Conservation (phyloP, 495 filamentous ascomycete species). For the Eremomyces bilateralis region DNA sequence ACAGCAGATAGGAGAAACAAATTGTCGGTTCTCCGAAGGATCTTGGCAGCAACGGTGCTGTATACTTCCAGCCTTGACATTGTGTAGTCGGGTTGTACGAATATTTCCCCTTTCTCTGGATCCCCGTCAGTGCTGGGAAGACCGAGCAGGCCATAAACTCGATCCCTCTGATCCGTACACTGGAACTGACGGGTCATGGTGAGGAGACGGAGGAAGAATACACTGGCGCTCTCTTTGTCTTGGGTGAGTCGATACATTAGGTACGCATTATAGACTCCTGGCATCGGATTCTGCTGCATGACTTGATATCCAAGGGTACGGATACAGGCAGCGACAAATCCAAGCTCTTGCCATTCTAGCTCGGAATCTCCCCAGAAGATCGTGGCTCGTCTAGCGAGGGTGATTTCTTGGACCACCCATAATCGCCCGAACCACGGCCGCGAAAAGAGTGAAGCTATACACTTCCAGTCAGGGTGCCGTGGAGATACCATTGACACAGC, state of each 20-base stretch:
- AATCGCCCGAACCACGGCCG: not conserved
- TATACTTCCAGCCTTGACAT: constrained; percentile 4
- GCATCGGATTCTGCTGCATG: constrained; percentile 3
- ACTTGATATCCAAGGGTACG: constrained; percentile 2
- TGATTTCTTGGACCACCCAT: constrained; percentile 1
- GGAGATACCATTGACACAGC: not conserved
- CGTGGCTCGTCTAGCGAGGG: not conserved
- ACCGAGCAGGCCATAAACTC: constrained; percentile 9
- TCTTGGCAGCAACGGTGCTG: not conserved
- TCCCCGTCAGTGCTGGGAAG: constrained; percentile 6
- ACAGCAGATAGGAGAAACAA: constrained; percentile 3
- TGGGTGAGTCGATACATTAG: constrained; percentile 7
- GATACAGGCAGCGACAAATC: not conserved
- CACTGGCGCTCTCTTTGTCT: not conserved
- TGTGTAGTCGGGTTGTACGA: constrained; percentile 6
- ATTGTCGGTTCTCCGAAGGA: constrained; percentile 2
- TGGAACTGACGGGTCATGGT: constrained; percentile 6
- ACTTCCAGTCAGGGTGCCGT: not conserved
- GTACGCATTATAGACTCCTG: constrained; percentile 7
- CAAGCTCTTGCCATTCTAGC: constrained; percentile 4
- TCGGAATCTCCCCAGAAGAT: constrained; percentile 7
- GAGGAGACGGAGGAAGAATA: constrained; percentile 8
- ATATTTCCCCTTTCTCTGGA: constrained; percentile 1
- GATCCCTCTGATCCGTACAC: constrained; percentile 8
- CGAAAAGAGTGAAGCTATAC: not conserved